A percentile compares a stretch with the other conserved stretches of the same genome.
Evolutionary conservation across 345 rosid genomes (phyloP).

Genomic region (rapeseed (Brassica napus)): Da-Ae NC_063442.1:1187501-1188000

Average conservation of each 20-base stretch:
- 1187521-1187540: slow-evolving; percentile 93
- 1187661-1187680: slow-evolving; percentile 85
- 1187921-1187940: slow-evolving; percentile 80
- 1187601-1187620: slow-evolving; percentile 94
- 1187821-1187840: slow-evolving; percentile 70
- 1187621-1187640: slow-evolving; percentile 90
- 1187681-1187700: slow-evolving; percentile 82
- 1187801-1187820: slow-evolving; percentile 87
- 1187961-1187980: slow-evolving; percentile 90
- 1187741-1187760: slow-evolving; percentile 77
- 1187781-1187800: slow-evolving; percentile 73
- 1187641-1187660: slow-evolving; percentile 98
- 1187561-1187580: slow-evolving; percentile 80
- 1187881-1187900: slow-evolving; percentile 95
- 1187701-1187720: slow-evolving; percentile 86
- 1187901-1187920: slow-evolving; percentile 82
- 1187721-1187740: slow-evolving; percentile 81
- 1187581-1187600: slow-evolving; percentile 80
- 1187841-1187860: slow-evolving; percentile 99
- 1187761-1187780: slow-evolving; percentile 74
- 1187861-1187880: slow-evolving; percentile 72
- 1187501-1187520: slow-evolving; percentile 94
- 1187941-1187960: slow-evolving; percentile 80
- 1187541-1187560: slow-evolving; percentile 84
- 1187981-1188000: slow-evolving; percentile 85